Evolutionary conservation across 495 filamentous ascomycete genomes (phyloP).

Genomic region (Copromyces sp.): DNA sequence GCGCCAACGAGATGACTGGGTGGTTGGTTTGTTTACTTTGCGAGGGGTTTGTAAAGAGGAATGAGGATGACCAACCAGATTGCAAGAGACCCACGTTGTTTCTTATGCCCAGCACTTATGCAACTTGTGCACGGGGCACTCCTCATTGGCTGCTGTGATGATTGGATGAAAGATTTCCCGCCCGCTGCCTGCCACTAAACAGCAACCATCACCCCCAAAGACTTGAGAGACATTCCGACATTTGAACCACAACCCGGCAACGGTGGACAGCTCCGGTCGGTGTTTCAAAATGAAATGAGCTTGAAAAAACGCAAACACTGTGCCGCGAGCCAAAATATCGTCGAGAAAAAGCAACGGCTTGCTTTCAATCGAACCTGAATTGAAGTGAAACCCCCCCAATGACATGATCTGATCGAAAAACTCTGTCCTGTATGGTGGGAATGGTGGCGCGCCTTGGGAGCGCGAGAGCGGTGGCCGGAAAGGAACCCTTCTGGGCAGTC

Average conservation of each 20-base stretch:
- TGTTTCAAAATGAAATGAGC: not conserved
- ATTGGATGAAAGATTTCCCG: not conserved
- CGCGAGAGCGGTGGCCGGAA: not conserved
- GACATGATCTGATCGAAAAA: not conserved
- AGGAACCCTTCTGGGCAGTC: not conserved
- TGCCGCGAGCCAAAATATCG: not conserved
- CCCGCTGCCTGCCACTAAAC: not conserved
- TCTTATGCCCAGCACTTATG: not conserved
- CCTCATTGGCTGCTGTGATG: not conserved
- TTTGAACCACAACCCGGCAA: not conserved
- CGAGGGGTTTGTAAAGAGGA: not conserved
- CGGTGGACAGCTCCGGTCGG: not conserved
- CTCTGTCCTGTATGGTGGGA: not conserved
- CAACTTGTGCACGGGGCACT: not conserved
- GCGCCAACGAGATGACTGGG: not conserved
- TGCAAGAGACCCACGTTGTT: not conserved
- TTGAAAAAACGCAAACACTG: not conserved
- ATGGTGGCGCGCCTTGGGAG: not conserved
- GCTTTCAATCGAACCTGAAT: not conserved
- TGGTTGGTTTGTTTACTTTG: not conserved
- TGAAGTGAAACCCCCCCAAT: not conserved
- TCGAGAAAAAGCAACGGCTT: not conserved
- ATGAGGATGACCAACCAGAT: not conserved
- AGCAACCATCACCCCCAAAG: not conserved
- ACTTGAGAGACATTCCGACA: not conserved